phyloP scores from a whole-genome alignment of 2,329 filamentous ascomycete species.

The Alternaria rosae region DNA sequence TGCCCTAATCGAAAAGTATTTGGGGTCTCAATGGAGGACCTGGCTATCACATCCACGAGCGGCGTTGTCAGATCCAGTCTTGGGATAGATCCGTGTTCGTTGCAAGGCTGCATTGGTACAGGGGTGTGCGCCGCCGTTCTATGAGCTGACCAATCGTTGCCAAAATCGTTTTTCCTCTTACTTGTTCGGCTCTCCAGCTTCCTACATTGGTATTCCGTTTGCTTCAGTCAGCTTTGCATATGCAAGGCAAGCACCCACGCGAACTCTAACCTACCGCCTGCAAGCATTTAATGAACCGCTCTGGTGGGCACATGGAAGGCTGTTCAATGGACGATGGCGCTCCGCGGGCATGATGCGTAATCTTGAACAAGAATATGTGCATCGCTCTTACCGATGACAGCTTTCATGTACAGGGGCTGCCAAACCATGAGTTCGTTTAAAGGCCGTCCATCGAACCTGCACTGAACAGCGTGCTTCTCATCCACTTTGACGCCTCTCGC shows the following conservation, averaged over 20 bases:
- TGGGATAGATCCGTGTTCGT: neutral
- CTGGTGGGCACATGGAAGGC: neutral
- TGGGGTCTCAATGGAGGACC: constrained; percentile 40
- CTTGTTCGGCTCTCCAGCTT: neutral
- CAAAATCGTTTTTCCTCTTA: neutral
- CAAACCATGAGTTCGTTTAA: neutral
- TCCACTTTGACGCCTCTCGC: neutral
- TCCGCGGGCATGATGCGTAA: neutral
- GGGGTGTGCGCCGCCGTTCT: neutral
- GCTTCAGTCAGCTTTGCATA: neutral
- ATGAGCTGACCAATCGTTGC: neutral
- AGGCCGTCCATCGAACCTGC: neutral
- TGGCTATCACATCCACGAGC: constrained; percentile 14
- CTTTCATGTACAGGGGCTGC: neutral
- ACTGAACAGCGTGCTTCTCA: neutral
- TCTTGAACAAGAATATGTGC: neutral
- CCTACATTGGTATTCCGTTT: neutral
- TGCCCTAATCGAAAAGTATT: constrained; percentile 60
- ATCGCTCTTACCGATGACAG: neutral
- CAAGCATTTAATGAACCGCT: neutral
- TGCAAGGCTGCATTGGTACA: neutral
- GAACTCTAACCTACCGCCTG: neutral
- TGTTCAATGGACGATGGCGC: neutral
- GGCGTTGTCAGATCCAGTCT: neutral
- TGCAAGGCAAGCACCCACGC: neutral